Evolutionary conservation across 192 early-diverging fungal genomes (phyloP), one percentile per base, ranked within the genome.

Genomic region (Jimgerdemannia lactiflua): DNA sequence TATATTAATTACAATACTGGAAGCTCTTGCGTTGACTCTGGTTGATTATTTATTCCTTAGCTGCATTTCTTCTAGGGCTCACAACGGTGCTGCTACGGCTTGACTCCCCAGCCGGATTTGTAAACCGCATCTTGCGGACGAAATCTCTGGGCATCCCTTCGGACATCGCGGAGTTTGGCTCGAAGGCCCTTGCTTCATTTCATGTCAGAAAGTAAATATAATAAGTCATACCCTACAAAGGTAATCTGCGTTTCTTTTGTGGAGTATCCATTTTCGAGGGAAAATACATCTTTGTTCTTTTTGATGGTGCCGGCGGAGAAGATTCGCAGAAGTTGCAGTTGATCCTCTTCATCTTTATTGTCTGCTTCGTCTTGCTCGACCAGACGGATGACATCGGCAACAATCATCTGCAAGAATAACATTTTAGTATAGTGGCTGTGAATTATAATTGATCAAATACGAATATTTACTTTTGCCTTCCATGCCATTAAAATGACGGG

Each of bases 91-190:
- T 76, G 18, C 29, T 76, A 14, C 14, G 14, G 1, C 14, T 77
- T 40, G 71, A 77, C 72, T 39, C 42, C 44, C 64, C 75, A 77
- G 75, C 70, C 42, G 65, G 75, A 70, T 77, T 65, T 67, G 42
- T 71, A 43, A 65, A 64, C 42, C 67, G 71, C 44, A 42, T 77
- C 19, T 39, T 65, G 7, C 72, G 71, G 18, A 59, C 71, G 17
- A 18, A 64, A 9, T n/a, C 43, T 29, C 67, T 77, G 39, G 2
- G 49, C 4, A 68, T 77, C 18, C 65, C 71, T 72, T 72, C 70
- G 3, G 3, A 67, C 43, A 42, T 71, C 7, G 19, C 1, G 17
- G 54, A 72, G 49, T 67, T 11, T 7, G 64, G 64, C 41, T 54
- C 49, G 63, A 66, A 77, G 64, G 70, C 43, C n/a, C n/a, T n/a